Evolutionary conservation across 371 early-diverging fungal genomes (phyloP), one percentile per base, ranked within the genome.

Genomic region (Apophysomyces ossiformis): DNA sequence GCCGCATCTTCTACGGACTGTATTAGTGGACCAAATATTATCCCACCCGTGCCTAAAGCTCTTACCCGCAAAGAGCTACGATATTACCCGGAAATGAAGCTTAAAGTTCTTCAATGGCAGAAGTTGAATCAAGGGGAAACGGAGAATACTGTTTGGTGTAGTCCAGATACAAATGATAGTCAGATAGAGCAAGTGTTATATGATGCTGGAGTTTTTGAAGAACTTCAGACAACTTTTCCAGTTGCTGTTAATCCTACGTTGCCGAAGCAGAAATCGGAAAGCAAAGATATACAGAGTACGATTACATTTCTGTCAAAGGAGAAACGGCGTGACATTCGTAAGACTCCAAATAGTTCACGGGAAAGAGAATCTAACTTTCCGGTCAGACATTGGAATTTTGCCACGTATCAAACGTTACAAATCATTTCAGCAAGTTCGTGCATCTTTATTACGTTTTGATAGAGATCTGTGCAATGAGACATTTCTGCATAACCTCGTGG

Each of bases 401-500:
- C 78, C 82, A 12, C 70, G 69, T 38, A 54, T 75, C 32, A 79
- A 77, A 39, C 67, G 61, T 32, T 71, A 68, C 36, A 61, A 50
- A 3, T 65, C 65, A 4, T 76, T 70, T 56, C 64, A 50, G 35
- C 83, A 90, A 47, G 76, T 76, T 4, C 68, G 74, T n/a, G 16
- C 64, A 38, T 63, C 67, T 37, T 78, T 82, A 13, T 58, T 82
- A 58, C 58, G 60, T 11, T 37, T 86, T 37, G 75, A 86, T 54
- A 77, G 76, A 39, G 69, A 71, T 2, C 61, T 77, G 0, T 77
- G 85, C 43, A 71, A 77, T 3, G 88, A 88, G 39, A 78, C 70
- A 2, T 73, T 87, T 60, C 60, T 88, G 57, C 69, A 78, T 46
- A 81, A 82, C 45, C 65, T 89, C 58, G 58, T 84, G 15, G 59